These are phyloP conservation scores for Castanospermum australe DNA, from an alignment of 306 rosid genomes.

Conservation along the genomic window DNA sequence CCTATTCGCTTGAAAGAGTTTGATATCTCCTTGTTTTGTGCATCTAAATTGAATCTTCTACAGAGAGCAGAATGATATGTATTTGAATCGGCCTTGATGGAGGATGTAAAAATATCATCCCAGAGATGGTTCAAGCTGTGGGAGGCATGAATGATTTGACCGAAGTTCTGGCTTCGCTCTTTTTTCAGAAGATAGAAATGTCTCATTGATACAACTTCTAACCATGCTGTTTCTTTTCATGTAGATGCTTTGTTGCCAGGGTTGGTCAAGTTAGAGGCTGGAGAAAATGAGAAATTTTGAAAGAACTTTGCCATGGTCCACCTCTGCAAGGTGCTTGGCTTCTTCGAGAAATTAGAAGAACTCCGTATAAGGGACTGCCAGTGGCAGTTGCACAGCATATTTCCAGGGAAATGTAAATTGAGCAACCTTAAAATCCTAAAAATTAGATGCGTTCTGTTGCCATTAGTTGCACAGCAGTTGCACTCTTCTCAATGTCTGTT, in stretches of 20 bases:
- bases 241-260: not conserved
- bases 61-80: not conserved
- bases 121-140: not conserved
- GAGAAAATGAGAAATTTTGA: not conserved
- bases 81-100: not conserved
- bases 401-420: not conserved
- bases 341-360: not conserved
- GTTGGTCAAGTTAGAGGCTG: not conserved
- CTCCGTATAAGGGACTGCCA: not conserved
- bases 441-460: no score
- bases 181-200: slow-evolving; percentile 1
- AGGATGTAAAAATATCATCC: slow-evolving; percentile 5
- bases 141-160: not conserved
- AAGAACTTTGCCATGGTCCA: not conserved
- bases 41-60: not conserved
- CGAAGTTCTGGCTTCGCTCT: not conserved
- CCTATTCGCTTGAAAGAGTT: no score
- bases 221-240: not conserved
- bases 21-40: not conserved
- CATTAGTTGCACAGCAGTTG: no score
- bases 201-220: not conserved
- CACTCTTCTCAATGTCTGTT: not conserved
- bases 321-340: not conserved
- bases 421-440: not conserved
- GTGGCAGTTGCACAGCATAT: not conserved